A percentile compares a stretch with the other conserved stretches of the same genome.
phyloP scores from a whole-genome alignment of 2,329 filamentous ascomycete genomes.

The Trichophyton simii region DNA sequence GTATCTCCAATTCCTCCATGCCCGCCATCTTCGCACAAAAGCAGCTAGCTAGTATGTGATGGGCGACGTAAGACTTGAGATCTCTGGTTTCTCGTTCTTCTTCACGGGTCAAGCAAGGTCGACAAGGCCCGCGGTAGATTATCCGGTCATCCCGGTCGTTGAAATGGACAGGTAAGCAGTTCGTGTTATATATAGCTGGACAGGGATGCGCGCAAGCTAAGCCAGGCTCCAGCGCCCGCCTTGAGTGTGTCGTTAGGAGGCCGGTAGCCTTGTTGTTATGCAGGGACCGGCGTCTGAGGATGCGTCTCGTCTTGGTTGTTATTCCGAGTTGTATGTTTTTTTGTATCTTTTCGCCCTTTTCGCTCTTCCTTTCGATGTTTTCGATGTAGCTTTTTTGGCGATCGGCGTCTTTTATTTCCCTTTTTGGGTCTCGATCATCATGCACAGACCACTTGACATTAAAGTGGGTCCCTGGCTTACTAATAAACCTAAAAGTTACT shows the following conservation, averaged over 20 bases:
- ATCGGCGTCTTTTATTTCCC: neutral
- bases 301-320: no score
- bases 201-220: neutral
- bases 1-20: constrained; percentile 93
- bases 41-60: neutral
- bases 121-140: neutral
- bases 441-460: constrained; percentile 1
- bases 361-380: neutral
- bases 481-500: neutral
- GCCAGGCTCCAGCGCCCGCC: neutral
- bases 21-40: constrained; percentile 54
- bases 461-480: neutral
- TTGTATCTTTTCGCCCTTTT: neutral
- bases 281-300: no score
- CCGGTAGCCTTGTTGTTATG: neutral
- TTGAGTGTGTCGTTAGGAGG: neutral
- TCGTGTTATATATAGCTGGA: neutral
- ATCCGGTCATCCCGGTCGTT: neutral
- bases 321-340: no score
- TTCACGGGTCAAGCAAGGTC: neutral
- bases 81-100: neutral
- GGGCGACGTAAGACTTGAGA: neutral
- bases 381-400: neutral
- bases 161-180: constrained; percentile 1
- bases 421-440: neutral